Evolutionary conservation across 2,329 filamentous ascomycete genomes (phyloP).

Genomic region (Gnomoniopsis sp.): DNA sequence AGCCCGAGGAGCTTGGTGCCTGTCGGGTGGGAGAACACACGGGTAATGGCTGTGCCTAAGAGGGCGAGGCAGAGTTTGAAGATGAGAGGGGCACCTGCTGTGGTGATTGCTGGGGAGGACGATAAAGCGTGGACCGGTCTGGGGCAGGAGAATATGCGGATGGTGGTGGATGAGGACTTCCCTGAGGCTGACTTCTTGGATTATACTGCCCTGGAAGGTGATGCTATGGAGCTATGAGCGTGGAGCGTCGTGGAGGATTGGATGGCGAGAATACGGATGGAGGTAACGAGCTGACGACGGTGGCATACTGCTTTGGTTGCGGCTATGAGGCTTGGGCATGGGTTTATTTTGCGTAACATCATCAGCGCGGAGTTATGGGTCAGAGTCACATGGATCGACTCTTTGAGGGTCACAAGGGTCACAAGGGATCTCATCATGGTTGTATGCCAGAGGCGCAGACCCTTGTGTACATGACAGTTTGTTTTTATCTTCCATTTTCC

Average conservation of each 20-base stretch:
- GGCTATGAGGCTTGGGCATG: neutral
- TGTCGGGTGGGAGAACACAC: conserved; percentile 34
- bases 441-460: neutral
- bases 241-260: conserved; percentile 22
- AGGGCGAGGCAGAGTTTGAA: conserved; percentile 18
- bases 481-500: neutral
- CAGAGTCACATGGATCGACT: neutral
- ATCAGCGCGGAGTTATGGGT: conserved; percentile 15
- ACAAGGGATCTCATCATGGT: neutral
- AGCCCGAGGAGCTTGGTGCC: conserved; percentile 38
- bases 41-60: conserved; percentile 47
- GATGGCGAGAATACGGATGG: neutral
- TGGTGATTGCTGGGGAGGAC: conserved; percentile 21
- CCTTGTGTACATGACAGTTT: neutral
- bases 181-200: conserved; percentile 67
- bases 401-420: neutral
- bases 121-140: conserved; percentile 17
- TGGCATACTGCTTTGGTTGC: neutral
- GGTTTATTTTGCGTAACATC: conserved; percentile 2
- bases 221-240: conserved; percentile 39
- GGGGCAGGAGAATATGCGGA: conserved; percentile 44
- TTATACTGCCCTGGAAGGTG: conserved; percentile 25
- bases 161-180: conserved; percentile 51
- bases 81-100: conserved; percentile 15
- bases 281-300: neutral